Evolutionary conservation across 495 filamentous ascomycete species (phyloP).

Genomic region (Aspergillus heteromorphus): DNA sequence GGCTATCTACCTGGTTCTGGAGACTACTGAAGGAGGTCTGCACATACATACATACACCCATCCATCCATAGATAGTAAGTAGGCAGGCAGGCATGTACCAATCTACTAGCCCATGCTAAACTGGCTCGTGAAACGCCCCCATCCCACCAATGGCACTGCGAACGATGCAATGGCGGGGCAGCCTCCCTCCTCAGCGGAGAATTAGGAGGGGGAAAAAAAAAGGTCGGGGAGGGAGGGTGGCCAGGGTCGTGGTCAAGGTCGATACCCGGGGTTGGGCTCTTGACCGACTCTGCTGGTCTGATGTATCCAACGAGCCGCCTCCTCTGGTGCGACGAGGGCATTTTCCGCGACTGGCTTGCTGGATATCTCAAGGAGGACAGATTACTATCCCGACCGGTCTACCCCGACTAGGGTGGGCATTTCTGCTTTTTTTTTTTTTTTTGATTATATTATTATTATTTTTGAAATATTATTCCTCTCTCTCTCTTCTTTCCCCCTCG

Average conservation of each 20-base stretch:
- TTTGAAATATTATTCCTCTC: not conserved
- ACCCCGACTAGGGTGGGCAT: not conserved
- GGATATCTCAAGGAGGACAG: not conserved
- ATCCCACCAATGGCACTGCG: not conserved
- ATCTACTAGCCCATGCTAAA: not conserved
- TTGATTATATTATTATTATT: no score
- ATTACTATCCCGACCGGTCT: not conserved
- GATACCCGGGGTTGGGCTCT: constrained; percentile 3
- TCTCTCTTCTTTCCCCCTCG: not conserved
- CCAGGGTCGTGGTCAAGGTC: not conserved
- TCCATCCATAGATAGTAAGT: no score
- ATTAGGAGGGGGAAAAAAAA: not conserved
- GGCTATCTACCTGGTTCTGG: not conserved
- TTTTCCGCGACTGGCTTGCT: not conserved
- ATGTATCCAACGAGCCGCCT: constrained; percentile 5
- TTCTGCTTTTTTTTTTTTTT: no score
- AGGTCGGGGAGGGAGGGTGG: not conserved
- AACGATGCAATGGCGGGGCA: not conserved
- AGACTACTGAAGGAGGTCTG: no score
- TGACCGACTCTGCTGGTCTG: constrained; percentile 5
- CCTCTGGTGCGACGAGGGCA: not conserved
- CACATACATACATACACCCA: no score
- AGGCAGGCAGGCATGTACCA: no score
- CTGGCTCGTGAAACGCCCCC: constrained; percentile 1
- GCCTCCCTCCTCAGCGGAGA: constrained; percentile 5